Evolutionary conservation across 129 eudicot genomes (phyloP).

Genomic region (Lonicera japonica): DNA sequence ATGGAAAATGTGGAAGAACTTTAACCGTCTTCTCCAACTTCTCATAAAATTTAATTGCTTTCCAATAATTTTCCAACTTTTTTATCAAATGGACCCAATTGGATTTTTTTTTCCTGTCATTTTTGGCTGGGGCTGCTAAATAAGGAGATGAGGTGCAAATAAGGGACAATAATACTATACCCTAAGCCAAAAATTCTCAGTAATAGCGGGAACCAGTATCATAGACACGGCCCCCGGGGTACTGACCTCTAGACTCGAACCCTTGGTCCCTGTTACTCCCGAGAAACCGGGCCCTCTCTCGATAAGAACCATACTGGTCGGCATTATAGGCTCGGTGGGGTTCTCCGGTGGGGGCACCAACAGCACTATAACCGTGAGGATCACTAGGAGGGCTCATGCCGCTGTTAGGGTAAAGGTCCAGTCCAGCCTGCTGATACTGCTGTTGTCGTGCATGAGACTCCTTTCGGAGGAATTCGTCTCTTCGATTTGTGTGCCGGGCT

Average conservation of each 20-base stretch:
- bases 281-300: constrained; percentile 33
- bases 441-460: constrained; percentile 54
- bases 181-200: constrained; percentile 5
- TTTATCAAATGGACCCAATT: too few species aligned
- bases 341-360: constrained; percentile 27
- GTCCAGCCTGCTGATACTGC: constrained; percentile 35
- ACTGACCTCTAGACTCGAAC: constrained; percentile 40
- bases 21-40: too few species aligned
- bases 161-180: too few species aligned
- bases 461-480: constrained; percentile 42
- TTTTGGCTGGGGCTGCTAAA: too few species aligned
- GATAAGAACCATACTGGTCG: constrained; percentile 37
- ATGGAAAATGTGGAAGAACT: too few species aligned
- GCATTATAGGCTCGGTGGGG: constrained; percentile 24
- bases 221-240: constrained; percentile 44
- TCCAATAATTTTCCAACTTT: too few species aligned
- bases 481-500: constrained; percentile 36
- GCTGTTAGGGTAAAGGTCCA: constrained; percentile 30
- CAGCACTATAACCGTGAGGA: constrained; percentile 30
- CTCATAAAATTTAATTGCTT: too few species aligned
- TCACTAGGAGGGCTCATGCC: constrained; percentile 25
- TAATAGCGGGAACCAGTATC: constrained; percentile 38
- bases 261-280: constrained; percentile 32
- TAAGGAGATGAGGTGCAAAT: too few species aligned
- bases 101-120: too few species aligned